Evolutionary conservation across 148 eudicot genomes (phyloP).

Genomic region (Chenopodium berlandieri): DNA sequence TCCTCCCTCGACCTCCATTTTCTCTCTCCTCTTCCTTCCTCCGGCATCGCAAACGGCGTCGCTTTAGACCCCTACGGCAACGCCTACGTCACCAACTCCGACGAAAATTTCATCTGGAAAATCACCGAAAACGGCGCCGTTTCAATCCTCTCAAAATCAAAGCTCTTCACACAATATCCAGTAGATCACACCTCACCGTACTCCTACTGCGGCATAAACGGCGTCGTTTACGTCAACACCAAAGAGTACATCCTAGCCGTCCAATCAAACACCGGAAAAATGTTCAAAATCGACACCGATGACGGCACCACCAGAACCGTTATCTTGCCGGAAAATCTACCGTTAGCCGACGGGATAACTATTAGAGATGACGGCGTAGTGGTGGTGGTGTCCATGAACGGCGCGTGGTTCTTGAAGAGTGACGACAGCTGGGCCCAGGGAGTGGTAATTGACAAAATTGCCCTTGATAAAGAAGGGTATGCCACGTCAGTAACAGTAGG

Average conservation of each 20-base stretch:
- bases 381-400: conserved; percentile 48
- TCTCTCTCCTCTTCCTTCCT: conserved; percentile 47
- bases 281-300: conserved; percentile 60
- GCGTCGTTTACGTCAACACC: conserved; percentile 45
- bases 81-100: conserved; percentile 83
- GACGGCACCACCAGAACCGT: conserved; percentile 62
- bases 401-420: conserved; percentile 62
- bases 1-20: conserved; percentile 40
- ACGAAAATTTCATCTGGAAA: conserved; percentile 63
- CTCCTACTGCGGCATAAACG: conserved; percentile 61
- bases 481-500: conserved; percentile 61
- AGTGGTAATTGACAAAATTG: conserved; percentile 69
- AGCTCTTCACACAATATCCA: conserved; percentile 36
- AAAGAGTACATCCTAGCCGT: conserved; percentile 64
- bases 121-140: conserved; percentile 45
- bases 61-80: conserved; percentile 64
- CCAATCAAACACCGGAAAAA: conserved; percentile 75
- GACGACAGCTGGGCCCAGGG: conserved; percentile 63
- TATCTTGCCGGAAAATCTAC: conserved; percentile 40
- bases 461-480: conserved; percentile 59
- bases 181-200: conserved; percentile 36
- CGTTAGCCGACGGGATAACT: conserved; percentile 59
- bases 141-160: conserved; percentile 54
- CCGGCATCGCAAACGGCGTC: conserved; percentile 61
- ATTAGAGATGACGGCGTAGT: conserved; percentile 64